phyloP scores from a whole-genome alignment of 2,329 filamentous ascomycete species.

The Metarhizium rileyi region DNA sequence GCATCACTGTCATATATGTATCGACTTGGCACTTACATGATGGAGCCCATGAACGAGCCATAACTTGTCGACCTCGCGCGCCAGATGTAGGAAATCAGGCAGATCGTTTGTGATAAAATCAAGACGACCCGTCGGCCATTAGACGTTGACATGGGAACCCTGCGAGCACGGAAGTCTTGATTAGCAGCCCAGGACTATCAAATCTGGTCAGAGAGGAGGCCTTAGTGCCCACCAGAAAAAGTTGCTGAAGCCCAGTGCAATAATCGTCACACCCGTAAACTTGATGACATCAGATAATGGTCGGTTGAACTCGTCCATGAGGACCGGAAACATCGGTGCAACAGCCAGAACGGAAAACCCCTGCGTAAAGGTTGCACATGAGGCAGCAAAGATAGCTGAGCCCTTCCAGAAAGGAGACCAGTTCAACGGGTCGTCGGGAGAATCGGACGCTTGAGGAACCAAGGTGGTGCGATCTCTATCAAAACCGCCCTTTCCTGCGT shows the following conservation, averaged over 20 bases:
- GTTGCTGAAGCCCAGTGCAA: not conserved
- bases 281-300: not conserved
- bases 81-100: not conserved
- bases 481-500: not conserved
- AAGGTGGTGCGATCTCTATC: not conserved
- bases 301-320: not conserved
- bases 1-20: not conserved
- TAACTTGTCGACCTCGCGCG: not conserved
- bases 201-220: too few relatives aligned
- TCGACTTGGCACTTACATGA: not conserved
- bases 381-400: not conserved
- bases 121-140: not conserved
- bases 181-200: not conserved
- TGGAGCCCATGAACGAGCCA: not conserved
- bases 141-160: not conserved
- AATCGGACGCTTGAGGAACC: not conserved
- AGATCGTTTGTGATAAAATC: not conserved
- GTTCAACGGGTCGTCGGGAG: not conserved
- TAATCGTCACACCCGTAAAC: not conserved
- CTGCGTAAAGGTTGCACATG: not conserved
- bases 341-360: not conserved
- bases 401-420: not conserved
- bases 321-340: not conserved
- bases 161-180: not conserved
- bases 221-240: not conserved